phyloP scores from a whole-genome alignment of 352 stramenopile genomes.

The Phytophthora hybrid region DNA sequence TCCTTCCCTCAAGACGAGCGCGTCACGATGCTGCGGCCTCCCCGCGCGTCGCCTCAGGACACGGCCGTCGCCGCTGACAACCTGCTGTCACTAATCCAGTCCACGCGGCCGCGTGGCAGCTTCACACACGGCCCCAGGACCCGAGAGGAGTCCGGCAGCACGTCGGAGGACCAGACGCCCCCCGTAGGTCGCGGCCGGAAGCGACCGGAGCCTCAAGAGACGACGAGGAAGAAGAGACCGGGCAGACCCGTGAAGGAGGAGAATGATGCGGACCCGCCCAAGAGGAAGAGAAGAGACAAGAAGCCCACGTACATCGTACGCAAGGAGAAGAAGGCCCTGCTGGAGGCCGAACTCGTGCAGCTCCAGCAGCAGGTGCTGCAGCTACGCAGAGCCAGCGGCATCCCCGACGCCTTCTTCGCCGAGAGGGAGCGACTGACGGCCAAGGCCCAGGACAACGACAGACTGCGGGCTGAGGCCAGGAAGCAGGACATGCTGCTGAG shows the following conservation, averaged over 20 bases:
- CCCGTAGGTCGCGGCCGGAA: constrained; percentile 14
- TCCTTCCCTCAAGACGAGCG: constrained; percentile 22
- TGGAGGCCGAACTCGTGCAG: constrained; percentile 43
- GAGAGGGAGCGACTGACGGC: constrained; percentile 35
- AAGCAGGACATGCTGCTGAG: constrained; percentile 56
- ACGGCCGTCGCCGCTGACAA: constrained; percentile 30
- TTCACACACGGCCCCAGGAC: not conserved
- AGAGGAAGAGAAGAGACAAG: constrained; percentile 38
- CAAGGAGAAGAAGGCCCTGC: constrained; percentile 57
- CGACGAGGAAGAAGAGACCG: not conserved
- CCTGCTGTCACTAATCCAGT: constrained; percentile 46
- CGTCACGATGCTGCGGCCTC: not conserved
- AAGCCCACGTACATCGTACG: constrained; percentile 53
- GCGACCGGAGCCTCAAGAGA: not conserved
- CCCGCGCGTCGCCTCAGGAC: constrained; percentile 10
- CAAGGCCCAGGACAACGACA: constrained; percentile 43
- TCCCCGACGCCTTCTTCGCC: constrained; percentile 43
- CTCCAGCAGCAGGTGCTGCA: constrained; percentile 44
- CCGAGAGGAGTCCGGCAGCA: constrained; percentile 2
- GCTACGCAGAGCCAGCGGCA: constrained; percentile 38
- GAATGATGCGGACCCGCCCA: constrained; percentile 1
- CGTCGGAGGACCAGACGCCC: constrained; percentile 26
- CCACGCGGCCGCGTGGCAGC: not conserved
- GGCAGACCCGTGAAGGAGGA: constrained; percentile 17
- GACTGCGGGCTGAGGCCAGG: constrained; percentile 44